Base-by-base conservation (phyloP, 2,329 filamentous ascomycete species). In the Myriangium duriaei region DNA sequence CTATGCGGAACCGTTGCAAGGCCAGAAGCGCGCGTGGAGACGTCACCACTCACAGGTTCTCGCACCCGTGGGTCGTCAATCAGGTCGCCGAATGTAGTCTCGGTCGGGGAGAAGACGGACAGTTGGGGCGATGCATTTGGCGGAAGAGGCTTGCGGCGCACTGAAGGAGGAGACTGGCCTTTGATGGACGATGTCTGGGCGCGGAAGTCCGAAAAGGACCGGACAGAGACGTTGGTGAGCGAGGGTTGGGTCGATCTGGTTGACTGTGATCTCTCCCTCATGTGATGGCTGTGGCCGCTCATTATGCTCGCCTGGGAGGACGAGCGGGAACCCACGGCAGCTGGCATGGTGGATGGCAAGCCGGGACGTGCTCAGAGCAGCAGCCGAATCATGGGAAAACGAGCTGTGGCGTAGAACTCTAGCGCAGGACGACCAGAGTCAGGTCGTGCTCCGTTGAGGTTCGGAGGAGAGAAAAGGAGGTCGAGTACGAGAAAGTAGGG, bases 91-190 rank as follows among this genome's bases (percentile, higher is more conserved):
- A 34, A 47, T 63, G 48, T 53, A 67, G 55, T 48, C 62, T 57
- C 51, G 64, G 55, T 52, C 58, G 47, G 57, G 52, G 40, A 58
- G 49, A 63, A 63, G 33, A 58, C 62, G 38, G 54, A 53, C 41
- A 64, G 57, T 39, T 67, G 54, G 45, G 68, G 63, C 36, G 67
- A 65, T 44, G 61, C 59, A 57, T 63, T 63, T 42, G 60, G 56
- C 44, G 70, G 71, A 44, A 74, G 55, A 49, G 71, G 69, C 53
- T 73, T 73, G 47, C 69, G 62, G 48, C 64, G 64, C 42, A 72
- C 59, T 39, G 62, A 59, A 44, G 63, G 60, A 29, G 61, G 52
- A 42, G 55, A 51, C 41, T 61, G 55, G 21, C 21, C 21, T n/a
- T 26, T 26, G 43, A 62, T 59, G 47, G 59, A 57, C 30, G 58